Evolutionary conservation across 2,329 filamentous ascomycete species (phyloP), one percentile per base, ranked within the genome.

Genomic region (Myotisia sp.): DNA sequence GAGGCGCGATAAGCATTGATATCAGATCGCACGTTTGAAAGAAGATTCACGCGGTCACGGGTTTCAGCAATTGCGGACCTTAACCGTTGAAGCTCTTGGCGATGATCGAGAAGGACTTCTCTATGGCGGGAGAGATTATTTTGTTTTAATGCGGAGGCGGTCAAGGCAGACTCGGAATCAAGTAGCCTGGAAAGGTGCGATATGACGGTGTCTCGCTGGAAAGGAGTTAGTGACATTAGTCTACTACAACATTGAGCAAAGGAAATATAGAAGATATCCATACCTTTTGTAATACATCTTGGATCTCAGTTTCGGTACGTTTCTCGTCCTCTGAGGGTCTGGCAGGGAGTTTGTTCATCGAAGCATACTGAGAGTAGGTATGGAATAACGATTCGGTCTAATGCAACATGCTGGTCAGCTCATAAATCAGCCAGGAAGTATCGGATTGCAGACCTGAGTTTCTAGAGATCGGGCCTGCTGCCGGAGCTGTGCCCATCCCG

Each of bases 101-200:
- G 76, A 63, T 98, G 87, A 53, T 92, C 81, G 23, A 74, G 65
- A 10, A 95, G 76, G 54, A 94, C 79, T 63, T 93, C 86, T 45
- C 83, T 81, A 48, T 95, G 83, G 19, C 92, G 79, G 39, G 82
- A 71, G 23, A 98, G 76, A 55, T 95, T 94, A 64, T 87, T 93
- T 52, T 93, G 86, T 62, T 95, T 95, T n/a, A 93, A 71, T 37
- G 86, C 85, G 23, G 87, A 95, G 28, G 85, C 78, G 33, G 81
- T 84, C 39, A 92, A 73, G 37, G 77, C 70, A 14, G 85, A 75
- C 68, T 95, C 87, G 37, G 86, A 92, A 63, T 95, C 87, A 47
- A 95, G 80, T 35, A 94, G 76, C 38, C 87, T 82, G 45, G 76
- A 67, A 37, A 98, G 79, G 59, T 94, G 84, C 39, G 68, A 63